Percentiles rank a stretch among this genome's conserved stretches.
These are phyloP conservation scores for Neofusicoccum laricinum DNA, from an alignment of 2,329 filamentous ascomycete genomes.

Conservation along the genomic window DNA sequence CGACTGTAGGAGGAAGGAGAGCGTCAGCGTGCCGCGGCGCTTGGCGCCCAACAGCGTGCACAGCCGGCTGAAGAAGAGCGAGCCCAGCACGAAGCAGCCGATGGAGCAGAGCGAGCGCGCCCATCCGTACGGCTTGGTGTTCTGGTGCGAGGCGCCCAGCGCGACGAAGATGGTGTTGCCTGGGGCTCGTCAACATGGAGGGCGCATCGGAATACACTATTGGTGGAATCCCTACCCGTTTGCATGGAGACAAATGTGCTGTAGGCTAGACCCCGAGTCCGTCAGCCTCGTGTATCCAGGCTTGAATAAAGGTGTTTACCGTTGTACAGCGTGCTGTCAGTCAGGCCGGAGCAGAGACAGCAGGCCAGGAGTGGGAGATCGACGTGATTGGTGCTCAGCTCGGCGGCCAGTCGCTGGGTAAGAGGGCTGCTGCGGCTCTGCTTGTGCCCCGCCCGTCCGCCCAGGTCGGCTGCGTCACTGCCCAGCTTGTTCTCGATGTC, in stretches of 20 bases:
- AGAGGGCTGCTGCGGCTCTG: neutral
- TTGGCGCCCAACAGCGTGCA: slow-evolving; percentile 62
- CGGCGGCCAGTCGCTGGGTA: slow-evolving; percentile 21
- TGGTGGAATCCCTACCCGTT: slow-evolving; percentile 55
- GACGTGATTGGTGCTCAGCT: slow-evolving; percentile 61
- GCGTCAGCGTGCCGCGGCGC: slow-evolving; percentile 62
- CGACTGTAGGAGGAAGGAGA: slow-evolving; percentile 40
- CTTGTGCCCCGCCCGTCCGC: neutral
- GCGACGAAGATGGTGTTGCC: slow-evolving; percentile 77
- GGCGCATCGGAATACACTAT: too few relatives aligned
- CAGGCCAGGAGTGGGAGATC: slow-evolving; percentile 69
- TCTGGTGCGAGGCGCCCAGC: slow-evolving; percentile 64
- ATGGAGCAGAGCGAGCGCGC: slow-evolving; percentile 72
- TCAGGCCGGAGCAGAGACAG: slow-evolving; percentile 73
- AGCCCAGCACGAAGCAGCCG: slow-evolving; percentile 67
- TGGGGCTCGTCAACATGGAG: slow-evolving; percentile 11
- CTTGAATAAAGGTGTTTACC: too few relatives aligned
- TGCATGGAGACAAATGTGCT: slow-evolving; percentile 83
- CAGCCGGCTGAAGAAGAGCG: slow-evolving; percentile 67
- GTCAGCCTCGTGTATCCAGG: too few relatives aligned
- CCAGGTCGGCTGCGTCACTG: neutral
- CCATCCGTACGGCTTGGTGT: slow-evolving; percentile 56
- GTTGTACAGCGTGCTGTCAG: slow-evolving; percentile 73
- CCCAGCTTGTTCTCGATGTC: slow-evolving; percentile 7
- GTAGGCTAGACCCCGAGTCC: slow-evolving; percentile 44